Evolutionary conservation across 2,329 filamentous ascomycete species (phyloP).

Genomic region (Arthrinium phaeospermum): DNA sequence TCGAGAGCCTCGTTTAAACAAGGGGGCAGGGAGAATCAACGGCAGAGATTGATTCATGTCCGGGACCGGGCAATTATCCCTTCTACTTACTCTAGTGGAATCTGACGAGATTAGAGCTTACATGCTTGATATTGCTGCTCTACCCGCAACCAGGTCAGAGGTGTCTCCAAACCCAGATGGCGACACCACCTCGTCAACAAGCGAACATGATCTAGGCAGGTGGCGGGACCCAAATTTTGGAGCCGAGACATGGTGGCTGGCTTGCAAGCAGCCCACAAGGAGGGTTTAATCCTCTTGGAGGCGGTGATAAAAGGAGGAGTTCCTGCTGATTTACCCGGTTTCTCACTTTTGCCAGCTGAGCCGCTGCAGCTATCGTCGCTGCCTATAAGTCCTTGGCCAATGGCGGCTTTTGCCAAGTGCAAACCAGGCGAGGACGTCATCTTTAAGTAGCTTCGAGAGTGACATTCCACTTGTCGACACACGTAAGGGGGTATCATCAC

Average conservation of each 20-base stretch:
- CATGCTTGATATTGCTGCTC: neutral
- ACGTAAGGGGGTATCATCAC: neutral
- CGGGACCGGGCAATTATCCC: neutral
- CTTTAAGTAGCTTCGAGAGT: neutral
- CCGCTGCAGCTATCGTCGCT: neutral
- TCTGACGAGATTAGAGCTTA: neutral
- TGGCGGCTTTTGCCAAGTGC: constrained; percentile 1
- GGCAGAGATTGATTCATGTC: neutral
- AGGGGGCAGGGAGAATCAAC: neutral
- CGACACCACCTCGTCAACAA: neutral
- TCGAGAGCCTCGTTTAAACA: neutral
- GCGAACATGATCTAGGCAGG: neutral
- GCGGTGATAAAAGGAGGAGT: neutral
- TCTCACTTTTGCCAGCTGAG: neutral
- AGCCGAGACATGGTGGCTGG: constrained; percentile 6
- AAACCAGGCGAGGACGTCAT: neutral
- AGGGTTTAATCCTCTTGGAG: neutral
- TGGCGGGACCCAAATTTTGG: neutral
- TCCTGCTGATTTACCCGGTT: constrained; percentile 12
- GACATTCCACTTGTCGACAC: neutral
- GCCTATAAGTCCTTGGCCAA: neutral
- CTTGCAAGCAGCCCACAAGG: neutral
- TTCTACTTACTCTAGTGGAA: neutral
- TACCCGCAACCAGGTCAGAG: constrained; percentile 16
- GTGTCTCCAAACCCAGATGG: neutral